phyloP scores from a whole-genome alignment of 2,329 filamentous ascomycete species.

The Aspergillus sp. region DNA sequence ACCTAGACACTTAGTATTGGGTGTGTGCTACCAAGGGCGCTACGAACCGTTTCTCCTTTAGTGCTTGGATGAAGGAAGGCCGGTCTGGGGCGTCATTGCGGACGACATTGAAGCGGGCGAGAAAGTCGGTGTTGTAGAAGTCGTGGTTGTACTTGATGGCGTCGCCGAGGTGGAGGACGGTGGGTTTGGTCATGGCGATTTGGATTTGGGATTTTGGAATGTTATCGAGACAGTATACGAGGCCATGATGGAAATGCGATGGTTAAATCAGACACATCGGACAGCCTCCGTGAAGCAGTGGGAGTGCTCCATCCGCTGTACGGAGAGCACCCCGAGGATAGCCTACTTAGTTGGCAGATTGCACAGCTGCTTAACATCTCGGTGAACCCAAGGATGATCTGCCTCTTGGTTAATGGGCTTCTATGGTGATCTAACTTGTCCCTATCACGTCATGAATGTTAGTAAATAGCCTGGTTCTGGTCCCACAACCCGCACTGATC shows the following conservation, averaged over 20 bases:
- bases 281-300: neutral
- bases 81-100: conserved; percentile 27
- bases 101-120: neutral
- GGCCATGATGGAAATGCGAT: neutral
- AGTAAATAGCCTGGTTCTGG: too few relatives aligned
- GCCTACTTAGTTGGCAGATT: too few relatives aligned
- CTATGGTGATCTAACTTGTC: too few relatives aligned
- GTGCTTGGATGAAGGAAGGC: conserved; percentile 38
- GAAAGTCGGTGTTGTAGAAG: conserved; percentile 28
- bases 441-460: too few relatives aligned
- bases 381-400: too few relatives aligned
- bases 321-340: too few relatives aligned
- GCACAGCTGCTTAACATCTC: too few relatives aligned
- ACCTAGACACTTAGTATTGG: conserved; percentile 20
- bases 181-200: conserved; percentile 24
- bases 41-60: conserved; percentile 30
- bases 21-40: neutral
- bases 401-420: too few relatives aligned
- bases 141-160: conserved; percentile 47
- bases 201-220: neutral
- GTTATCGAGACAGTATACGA: too few relatives aligned
- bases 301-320: too few relatives aligned
- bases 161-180: conserved; percentile 45
- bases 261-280: neutral
- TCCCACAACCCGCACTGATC: too few relatives aligned